Conservation (phyloP, 179 eudicot genomes). For the Carnegiea gigantea region DNA sequence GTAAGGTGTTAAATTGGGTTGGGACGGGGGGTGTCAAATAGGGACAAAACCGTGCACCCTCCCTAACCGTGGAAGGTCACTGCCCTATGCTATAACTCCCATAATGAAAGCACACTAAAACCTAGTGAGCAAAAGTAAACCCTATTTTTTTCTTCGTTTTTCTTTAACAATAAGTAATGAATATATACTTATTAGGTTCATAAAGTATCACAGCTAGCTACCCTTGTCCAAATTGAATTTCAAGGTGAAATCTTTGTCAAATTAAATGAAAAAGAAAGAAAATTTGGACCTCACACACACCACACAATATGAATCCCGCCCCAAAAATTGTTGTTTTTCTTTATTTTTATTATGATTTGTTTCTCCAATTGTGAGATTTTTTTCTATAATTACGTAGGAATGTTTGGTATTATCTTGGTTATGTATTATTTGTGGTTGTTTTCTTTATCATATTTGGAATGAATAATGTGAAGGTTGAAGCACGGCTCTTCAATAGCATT, state of each 20-base stretch:
- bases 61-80: slow-evolving; percentile 27
- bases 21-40: slow-evolving; percentile 8
- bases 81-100: slow-evolving; percentile 16
- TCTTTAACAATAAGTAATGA: neutral
- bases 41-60: slow-evolving; percentile 34
- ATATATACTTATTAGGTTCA: neutral
- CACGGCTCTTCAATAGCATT: too few species aligned
- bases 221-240: slow-evolving; percentile 2
- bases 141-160: neutral
- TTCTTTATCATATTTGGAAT: too few species aligned
- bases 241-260: neutral
- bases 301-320: too few species aligned
- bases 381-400: too few species aligned
- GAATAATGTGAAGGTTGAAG: too few species aligned
- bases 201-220: neutral
- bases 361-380: too few species aligned
- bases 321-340: too few species aligned
- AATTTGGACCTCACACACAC: too few species aligned
- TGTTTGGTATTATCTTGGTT: too few species aligned
- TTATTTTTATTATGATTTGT: too few species aligned
- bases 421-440: too few species aligned
- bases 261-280: neutral
- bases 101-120: slow-evolving; percentile 10
- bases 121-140: slow-evolving; percentile 18
- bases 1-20: neutral